Percentiles rank a stretch among this genome's conserved stretches.
phyloP scores from a whole-genome alignment of 1,284 basidiomycete genomes.

The Puccinia coronata region DNA sequence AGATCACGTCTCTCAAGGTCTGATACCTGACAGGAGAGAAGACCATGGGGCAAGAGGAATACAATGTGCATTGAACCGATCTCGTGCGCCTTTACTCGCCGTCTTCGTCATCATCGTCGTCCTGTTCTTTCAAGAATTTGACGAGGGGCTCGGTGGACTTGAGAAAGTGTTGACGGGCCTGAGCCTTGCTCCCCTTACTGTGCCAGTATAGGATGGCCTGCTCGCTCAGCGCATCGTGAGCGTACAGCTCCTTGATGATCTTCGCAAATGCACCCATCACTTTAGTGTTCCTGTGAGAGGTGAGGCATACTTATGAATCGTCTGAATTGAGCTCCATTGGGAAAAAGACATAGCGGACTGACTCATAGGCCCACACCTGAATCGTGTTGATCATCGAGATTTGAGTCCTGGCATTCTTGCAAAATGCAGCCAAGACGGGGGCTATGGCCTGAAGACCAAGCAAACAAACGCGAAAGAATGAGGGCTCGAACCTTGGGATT shows the following conservation, averaged over 20 bases:
- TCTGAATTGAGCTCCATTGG: not conserved
- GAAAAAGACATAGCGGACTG: not conserved
- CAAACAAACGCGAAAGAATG: not conserved
- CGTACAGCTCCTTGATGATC: constrained; percentile 90
- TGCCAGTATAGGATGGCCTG: constrained; percentile 97
- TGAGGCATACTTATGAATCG: not conserved
- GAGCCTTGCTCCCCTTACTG: constrained; percentile 90
- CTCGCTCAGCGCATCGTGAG: constrained; percentile 88
- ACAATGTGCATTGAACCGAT: not conserved
- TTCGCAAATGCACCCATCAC: constrained; percentile 91
- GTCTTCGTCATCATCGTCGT: constrained; percentile 52
- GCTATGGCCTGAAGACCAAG: constrained; percentile 68
- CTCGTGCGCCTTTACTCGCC: not conserved
- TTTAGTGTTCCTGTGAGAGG: constrained; percentile 73
- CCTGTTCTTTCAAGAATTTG: constrained; percentile 62
- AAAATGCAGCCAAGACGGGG: constrained; percentile 83
- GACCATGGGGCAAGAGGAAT: not conserved
- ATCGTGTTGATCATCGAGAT: constrained; percentile 88
- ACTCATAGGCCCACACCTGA: constrained; percentile 73
- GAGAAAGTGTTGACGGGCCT: constrained; percentile 91
- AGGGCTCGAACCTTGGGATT: constrained; percentile 23
- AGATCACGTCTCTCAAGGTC: too few relatives aligned
- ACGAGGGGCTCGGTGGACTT: constrained; percentile 83
- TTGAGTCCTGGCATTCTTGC: constrained; percentile 79
- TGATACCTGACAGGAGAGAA: too few relatives aligned